phyloP scores from a whole-genome alignment of 225 moss, liverwort and hornwort species.

The Polytrichum commune region DNA sequence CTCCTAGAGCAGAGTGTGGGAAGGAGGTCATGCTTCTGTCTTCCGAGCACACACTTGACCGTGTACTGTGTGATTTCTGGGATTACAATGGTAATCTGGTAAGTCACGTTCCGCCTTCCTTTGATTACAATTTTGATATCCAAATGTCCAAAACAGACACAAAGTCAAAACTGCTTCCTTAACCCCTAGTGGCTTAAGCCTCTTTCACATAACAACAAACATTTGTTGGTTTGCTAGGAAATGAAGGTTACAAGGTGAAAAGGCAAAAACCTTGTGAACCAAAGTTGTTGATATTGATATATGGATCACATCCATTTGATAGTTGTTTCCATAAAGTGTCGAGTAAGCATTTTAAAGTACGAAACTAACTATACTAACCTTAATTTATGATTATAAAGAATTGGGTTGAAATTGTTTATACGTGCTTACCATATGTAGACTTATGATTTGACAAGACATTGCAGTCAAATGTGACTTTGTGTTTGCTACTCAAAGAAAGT shows the following conservation, averaged over 20 bases:
- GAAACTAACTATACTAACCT: neutral
- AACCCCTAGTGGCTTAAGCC: conserved; percentile 1
- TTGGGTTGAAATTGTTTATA: too few relatives aligned
- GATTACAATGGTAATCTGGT: conserved; percentile 87
- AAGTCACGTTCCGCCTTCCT: conserved; percentile 18
- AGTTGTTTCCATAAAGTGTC: neutral
- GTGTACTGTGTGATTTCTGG: conserved; percentile 72
- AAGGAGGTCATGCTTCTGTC: conserved; percentile 81
- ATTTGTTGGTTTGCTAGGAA: too few relatives aligned
- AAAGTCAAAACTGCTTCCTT: neutral
- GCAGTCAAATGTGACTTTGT: too few relatives aligned
- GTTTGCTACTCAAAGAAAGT: too few relatives aligned
- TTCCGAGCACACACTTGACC: conserved; percentile 60
- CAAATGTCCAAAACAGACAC: too few relatives aligned
- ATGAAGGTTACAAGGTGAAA: too few relatives aligned
- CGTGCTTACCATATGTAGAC: neutral
- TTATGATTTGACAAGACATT: too few relatives aligned
- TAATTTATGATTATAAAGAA: too few relatives aligned
- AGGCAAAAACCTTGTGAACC: too few relatives aligned
- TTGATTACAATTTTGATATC: conserved; percentile 1
- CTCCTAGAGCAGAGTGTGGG: conserved; percentile 66
- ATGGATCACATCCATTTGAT: neutral
- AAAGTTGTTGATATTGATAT: too few relatives aligned
- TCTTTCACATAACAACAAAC: neutral
- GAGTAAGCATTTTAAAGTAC: neutral